Percentiles rank a stretch among this genome's conserved stretches.
These are phyloP conservation scores for Zygosaccharomyces gambellarensis DNA, from an alignment of 805 yeast genomes.

Conservation along the genomic window DNA sequence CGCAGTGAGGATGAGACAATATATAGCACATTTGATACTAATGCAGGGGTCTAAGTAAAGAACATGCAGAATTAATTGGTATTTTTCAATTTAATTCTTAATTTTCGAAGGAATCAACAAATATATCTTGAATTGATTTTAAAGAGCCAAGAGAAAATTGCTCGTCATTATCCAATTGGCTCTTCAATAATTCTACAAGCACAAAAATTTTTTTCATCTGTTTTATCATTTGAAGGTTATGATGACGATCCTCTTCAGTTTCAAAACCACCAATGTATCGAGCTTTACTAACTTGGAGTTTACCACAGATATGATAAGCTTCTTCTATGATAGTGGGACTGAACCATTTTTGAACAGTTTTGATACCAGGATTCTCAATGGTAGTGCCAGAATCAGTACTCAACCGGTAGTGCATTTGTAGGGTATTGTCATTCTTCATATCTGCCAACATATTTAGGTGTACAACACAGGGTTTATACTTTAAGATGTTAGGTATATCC, in stretches of 20 bases:
- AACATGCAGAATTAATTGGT: background rate
- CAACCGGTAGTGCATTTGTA: constrained; percentile 34
- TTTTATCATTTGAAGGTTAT: constrained; percentile 1
- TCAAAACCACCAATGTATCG: background rate
- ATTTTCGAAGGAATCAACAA: constrained; percentile 14
- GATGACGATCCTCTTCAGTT: constrained; percentile 9
- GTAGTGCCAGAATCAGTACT: constrained; percentile 17
- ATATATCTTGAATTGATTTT: constrained; percentile 26
- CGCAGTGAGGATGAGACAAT: constrained; percentile 59
- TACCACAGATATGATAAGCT: constrained; percentile 28
- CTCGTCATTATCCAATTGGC: constrained; percentile 10
- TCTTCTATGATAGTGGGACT: constrained; percentile 23
- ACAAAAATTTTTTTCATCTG: constrained; percentile 29
- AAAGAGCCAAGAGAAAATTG: constrained; percentile 17
- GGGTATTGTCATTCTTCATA: constrained; percentile 9
- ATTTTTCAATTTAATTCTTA: background rate
- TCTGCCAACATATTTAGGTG: constrained; percentile 38
- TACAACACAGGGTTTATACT: constrained; percentile 33
- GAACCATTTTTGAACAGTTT: constrained; percentile 28
- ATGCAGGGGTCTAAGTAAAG: constrained; percentile 7
- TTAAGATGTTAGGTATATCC: constrained; percentile 38
- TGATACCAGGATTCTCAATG: constrained; percentile 34
- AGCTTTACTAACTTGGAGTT: constrained; percentile 6
- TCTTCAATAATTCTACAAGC: constrained; percentile 26
- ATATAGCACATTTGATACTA: constrained; percentile 33